Conservation (phyloP, 2,329 filamentous ascomycete species). For the Dactylonectria estremocensis region DNA sequence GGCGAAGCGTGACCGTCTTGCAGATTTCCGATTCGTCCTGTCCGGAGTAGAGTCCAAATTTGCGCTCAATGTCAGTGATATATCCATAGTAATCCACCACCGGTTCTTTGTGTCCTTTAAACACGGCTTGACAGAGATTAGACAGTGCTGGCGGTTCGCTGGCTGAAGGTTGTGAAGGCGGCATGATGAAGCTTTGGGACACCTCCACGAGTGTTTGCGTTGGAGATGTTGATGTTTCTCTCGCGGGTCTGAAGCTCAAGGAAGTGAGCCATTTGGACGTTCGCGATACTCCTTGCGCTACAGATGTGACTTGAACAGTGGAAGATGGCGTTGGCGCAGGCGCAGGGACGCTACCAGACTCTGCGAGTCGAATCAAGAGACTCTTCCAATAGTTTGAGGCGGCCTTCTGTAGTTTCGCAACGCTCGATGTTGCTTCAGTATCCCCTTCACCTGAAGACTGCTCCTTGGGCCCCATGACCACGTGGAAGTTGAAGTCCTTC, state of each 20-base stretch:
- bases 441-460: too few species aligned
- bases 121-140: neutral
- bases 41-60: conserved; percentile 7
- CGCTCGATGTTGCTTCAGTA: neutral
- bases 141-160: neutral
- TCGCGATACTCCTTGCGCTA: too few species aligned
- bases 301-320: too few species aligned
- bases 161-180: neutral
- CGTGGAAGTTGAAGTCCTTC: conserved; percentile 9
- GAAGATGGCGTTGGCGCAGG: too few species aligned
- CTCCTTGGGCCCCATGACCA: neutral
- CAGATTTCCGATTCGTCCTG: neutral
- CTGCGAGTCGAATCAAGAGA: too few species aligned
- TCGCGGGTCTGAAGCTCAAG: too few species aligned
- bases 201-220: neutral
- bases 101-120: neutral
- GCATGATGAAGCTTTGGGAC: neutral
- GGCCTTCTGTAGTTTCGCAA: too few species aligned
- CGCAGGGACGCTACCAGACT: too few species aligned
- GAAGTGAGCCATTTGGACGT: too few species aligned
- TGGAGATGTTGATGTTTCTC: neutral
- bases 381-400: too few species aligned
- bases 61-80: neutral
- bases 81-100: conserved; percentile 4
- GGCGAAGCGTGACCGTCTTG: conserved; percentile 4